Base-by-base conservation (phyloP, 768 basidiomycete species). In the Jaapia argillacea region DNA sequence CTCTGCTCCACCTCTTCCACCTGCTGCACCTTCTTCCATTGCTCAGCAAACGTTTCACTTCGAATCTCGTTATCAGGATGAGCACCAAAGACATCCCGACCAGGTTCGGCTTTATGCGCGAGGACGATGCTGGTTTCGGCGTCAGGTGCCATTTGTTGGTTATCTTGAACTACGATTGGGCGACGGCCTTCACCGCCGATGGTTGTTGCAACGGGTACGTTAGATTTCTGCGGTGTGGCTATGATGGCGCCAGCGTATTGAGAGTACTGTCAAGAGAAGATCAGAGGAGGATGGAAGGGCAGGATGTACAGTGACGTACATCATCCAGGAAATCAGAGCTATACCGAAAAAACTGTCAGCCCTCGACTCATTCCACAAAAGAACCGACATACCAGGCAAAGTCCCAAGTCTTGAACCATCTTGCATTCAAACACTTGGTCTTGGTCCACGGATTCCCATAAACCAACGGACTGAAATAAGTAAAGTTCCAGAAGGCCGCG, bases 361-460 rank as follows among this genome's bases (percentile, higher is more conserved):
- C 16, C 16, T 6, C 20, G 7, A 28, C 20, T 4, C n/a, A 12
- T 6, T 3, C 21, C 7, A 7, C 3, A 27, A 1, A 26, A 27
- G 0, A 36, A 38, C 6, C 22, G 14, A 59, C 74, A 33, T 54
- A 81, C 84, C 93, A 99, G 23, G 79, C 74, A 59, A 98, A 97
- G 63, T 99, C 96, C 96, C 96, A 99, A 4, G 82, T 85, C 66
- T 81, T 89, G 31, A 94, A 51, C 89, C 90, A 93, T 56, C 79
- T 81, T 1, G 89, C 80, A 31, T 66, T 72, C 41, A 71, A 58
- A 53, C 96, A 98, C 48, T 87, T 71, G 5, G 54, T 57, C 64
- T 72, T 87, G 25, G 94, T 97, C 96, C 94, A 98, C 0, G 75
- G 69, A 16, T 65, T 75, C 0, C 89, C 96, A 57, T 99, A 98